Conservation (phyloP, 2,329 filamentous ascomycete species). For the Exophiala mesophila region DNA sequence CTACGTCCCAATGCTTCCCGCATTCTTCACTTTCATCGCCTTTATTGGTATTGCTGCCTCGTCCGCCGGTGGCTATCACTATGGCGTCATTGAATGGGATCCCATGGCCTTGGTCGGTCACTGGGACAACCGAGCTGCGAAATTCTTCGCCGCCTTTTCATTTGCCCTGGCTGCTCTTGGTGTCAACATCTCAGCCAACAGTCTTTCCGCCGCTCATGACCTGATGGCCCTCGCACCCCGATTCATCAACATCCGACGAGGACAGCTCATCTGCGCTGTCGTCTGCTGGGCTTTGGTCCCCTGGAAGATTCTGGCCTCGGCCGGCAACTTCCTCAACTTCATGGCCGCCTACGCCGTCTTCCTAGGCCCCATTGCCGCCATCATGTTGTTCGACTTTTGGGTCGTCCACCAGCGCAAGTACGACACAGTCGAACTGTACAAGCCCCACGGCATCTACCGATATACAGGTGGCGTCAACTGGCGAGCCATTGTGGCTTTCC, state of each 20-base stretch:
- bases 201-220: slow-evolving; percentile 49
- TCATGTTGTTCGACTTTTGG: slow-evolving; percentile 59
- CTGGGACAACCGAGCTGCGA: slow-evolving; percentile 35
- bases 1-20: slow-evolving; percentile 43
- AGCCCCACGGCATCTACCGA: slow-evolving; percentile 45
- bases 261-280: slow-evolving; percentile 50
- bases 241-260: slow-evolving; percentile 53
- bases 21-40: slow-evolving; percentile 46
- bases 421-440: slow-evolving; percentile 50
- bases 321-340: slow-evolving; percentile 56
- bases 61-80: slow-evolving; percentile 36
- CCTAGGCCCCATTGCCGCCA: slow-evolving; percentile 57
- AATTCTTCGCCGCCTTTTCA: slow-evolving; percentile 54
- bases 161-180: slow-evolving; percentile 50
- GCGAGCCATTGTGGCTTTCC: slow-evolving; percentile 11
- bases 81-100: slow-evolving; percentile 38
- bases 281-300: slow-evolving; percentile 57
- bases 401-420: slow-evolving; percentile 47
- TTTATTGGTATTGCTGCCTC: slow-evolving; percentile 55
- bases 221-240: slow-evolving; percentile 49
- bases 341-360: slow-evolving; percentile 63
- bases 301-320: slow-evolving; percentile 60
- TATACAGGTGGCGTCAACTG: slow-evolving; percentile 55
- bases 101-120: slow-evolving; percentile 37
- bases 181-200: slow-evolving; percentile 50